Evolutionary conservation across 1,284 basidiomycete species (phyloP).

Genomic region (Stereum hirsutum): DNA sequence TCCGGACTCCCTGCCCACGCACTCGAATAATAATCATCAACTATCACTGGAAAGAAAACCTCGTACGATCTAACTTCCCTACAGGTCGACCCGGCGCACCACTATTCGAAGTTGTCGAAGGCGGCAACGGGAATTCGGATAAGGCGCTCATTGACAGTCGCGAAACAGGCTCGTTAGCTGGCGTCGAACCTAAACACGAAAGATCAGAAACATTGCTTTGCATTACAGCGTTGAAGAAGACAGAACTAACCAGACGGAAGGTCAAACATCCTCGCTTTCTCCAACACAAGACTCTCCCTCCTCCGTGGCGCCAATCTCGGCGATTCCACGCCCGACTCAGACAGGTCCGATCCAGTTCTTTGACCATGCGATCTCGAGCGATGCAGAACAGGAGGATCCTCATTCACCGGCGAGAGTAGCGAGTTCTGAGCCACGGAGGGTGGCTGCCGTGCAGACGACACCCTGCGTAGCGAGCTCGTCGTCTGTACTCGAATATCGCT

Average conservation of each 20-base stretch:
- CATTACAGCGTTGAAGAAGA: too few species aligned
- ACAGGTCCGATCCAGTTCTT: neutral
- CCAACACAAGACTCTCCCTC: conserved; percentile 41
- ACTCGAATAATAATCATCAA: too few species aligned
- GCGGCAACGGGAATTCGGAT: conserved; percentile 31
- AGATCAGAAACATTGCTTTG: neutral
- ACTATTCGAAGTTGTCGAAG: conserved; percentile 22
- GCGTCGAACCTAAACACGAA: conserved; percentile 2
- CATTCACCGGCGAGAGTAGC: conserved; percentile 1
- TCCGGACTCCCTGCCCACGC: too few species aligned
- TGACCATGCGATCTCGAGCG: conserved; percentile 16
- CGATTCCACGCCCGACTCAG: neutral
- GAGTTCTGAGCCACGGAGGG: neutral
- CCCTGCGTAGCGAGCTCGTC: neutral
- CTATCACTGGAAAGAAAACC: too few species aligned
- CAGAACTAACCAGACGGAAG: conserved; percentile 12
- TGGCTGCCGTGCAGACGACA: neutral
- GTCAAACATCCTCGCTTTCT: conserved; percentile 33
- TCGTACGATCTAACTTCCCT: conserved; percentile 28
- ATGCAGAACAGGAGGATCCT: conserved; percentile 7
- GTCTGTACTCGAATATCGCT: neutral
- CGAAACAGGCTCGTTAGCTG: conserved; percentile 12
- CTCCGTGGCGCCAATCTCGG: conserved; percentile 12
- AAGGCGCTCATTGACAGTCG: conserved; percentile 18
- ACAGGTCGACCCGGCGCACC: conserved; percentile 10